Conservation (phyloP, 495 filamentous ascomycete species). For the Tuber microsphaerosporum region DNA sequence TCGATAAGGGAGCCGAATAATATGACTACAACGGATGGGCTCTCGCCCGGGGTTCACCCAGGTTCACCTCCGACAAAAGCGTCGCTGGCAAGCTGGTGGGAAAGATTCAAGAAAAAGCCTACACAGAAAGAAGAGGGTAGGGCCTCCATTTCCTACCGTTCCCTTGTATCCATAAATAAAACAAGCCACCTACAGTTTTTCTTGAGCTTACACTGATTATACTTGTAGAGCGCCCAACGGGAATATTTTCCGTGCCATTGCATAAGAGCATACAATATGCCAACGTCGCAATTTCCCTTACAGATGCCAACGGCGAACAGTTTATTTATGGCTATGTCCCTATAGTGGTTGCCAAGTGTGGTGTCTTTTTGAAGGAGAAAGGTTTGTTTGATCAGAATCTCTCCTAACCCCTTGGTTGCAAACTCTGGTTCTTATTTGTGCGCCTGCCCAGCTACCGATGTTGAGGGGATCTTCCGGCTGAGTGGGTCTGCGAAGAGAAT, state of each 20-base stretch:
- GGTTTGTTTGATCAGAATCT: conserved; percentile 49
- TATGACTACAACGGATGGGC: conserved; percentile 20
- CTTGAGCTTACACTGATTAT: conserved; percentile 12
- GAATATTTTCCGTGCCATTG: conserved; percentile 90
- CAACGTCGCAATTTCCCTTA: conserved; percentile 95
- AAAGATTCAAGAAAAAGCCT: conserved; percentile 58
- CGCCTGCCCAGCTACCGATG: conserved; percentile 67
- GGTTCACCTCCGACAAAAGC: conserved; percentile 58
- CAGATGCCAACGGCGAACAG: conserved; percentile 80
- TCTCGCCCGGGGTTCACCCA: conserved; percentile 16
- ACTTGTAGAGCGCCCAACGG: conserved; percentile 19
- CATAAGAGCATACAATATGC: conserved; percentile 94
- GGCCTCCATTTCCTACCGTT: neutral
- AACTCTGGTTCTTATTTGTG: conserved; percentile 18
- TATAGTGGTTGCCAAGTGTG: conserved; percentile 97
- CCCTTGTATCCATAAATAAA: neutral
- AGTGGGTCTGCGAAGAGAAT: conserved; percentile 97
- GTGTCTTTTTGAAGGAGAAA: conserved; percentile 97
- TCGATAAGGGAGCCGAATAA: conserved; percentile 18
- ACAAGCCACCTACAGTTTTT: neutral
- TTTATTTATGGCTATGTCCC: conserved; percentile 99
- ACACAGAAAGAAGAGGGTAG: conserved; percentile 53
- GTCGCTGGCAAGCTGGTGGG: conserved; percentile 69
- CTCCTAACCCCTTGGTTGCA: conserved; percentile 4
- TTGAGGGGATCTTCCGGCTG: conserved; percentile 95